Evolutionary conservation across 1,284 basidiomycete species (phyloP), one percentile per base, ranked within the genome.

Genomic region (Heterobasidion irregulare): DNA sequence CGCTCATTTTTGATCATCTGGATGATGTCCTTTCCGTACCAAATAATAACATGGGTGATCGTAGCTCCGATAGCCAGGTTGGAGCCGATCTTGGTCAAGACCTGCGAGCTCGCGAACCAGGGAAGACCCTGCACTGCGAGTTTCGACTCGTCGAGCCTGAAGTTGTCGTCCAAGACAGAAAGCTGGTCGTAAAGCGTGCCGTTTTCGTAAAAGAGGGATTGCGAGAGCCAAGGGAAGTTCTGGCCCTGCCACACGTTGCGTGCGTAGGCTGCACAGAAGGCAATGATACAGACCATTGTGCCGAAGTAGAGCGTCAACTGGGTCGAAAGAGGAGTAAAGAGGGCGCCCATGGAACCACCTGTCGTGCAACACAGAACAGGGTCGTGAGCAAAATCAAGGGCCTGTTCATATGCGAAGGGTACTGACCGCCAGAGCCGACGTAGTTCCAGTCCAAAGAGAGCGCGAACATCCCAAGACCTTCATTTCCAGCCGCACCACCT

Each of bases 381-480:
- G 5, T 2, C 10, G 26, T 47, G 46, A 47, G 46, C 46, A 7
- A 10, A 26, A 0, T 10, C 12, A 26, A 47, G 0, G 7, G 18
- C 26, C 18, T 15, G 18, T 26, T 3, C 12, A 47, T 46, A 52
- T 33, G 38, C 34, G 9, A 19, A 48, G 19, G 7, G n/a, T 54
- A 58, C 33, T 15, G 47, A 32, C 58, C 57, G n/a, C 56, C 66
- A 62, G 62, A 67, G 13, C 75, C 78, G 56, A 82, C 73, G 62
- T 79, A 79, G 56, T 78, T 77, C 80, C 79, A 83, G 62, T 83
- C 81, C n/a, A 82, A 52, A 13, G 45, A 38, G 26, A 33, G 49
- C 10, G 13, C 33, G 54, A 49, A 16, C 26, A 36, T 46, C 15
- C 57, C 64, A 52, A 72, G 65, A 55, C 74, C 74, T 58, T 76